Percentiles rank a stretch among this genome's conserved stretches.
These are phyloP conservation scores for Nakazawaea wyomingensis DNA, from an alignment of 805 yeast genomes.

Conservation along the genomic window DNA sequence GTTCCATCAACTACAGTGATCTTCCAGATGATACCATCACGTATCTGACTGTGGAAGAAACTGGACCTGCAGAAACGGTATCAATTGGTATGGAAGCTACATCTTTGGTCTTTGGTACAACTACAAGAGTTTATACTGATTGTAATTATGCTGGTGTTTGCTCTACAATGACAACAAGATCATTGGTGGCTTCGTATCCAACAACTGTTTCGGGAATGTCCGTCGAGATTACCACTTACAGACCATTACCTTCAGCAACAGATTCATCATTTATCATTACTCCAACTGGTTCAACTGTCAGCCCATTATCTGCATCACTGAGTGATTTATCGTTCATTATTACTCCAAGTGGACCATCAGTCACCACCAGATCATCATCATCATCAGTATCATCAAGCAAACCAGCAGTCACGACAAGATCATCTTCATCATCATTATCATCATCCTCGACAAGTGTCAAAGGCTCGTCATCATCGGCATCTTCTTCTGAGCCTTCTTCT, in stretches of 20 bases:
- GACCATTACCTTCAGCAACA: slow-evolving; percentile 11
- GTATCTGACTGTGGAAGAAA: slow-evolving; percentile 3
- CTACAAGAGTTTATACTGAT: slow-evolving; percentile 10
- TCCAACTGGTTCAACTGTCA: too few relatives aligned
- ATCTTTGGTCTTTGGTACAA: slow-evolving; percentile 5
- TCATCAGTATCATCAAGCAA: not conserved
- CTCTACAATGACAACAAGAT: slow-evolving; percentile 20
- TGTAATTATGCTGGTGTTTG: slow-evolving; percentile 15
- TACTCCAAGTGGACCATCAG: too few relatives aligned
- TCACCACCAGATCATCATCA: not conserved
- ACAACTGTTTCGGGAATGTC: slow-evolving; percentile 18
- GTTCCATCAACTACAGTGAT: too few relatives aligned
- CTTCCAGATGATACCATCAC: slow-evolving; percentile 6
- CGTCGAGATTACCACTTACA: slow-evolving; percentile 18
- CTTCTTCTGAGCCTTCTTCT: slow-evolving; percentile 6
- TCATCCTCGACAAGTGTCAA: not conserved
- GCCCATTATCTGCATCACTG: too few relatives aligned
- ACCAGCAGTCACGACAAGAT: not conserved
- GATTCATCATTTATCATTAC: too few relatives aligned
- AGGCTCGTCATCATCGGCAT: slow-evolving; percentile 9
- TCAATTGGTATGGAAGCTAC: slow-evolving; percentile 8
- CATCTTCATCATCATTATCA: not conserved
- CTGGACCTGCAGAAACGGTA: not conserved
- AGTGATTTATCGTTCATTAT: too few relatives aligned
- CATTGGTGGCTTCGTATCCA: slow-evolving; percentile 21